A percentile compares a stretch with the other conserved stretches of the same genome.
Conservation (phyloP, 140 eudicot genomes). For the Oenanthe javanica region DNA sequence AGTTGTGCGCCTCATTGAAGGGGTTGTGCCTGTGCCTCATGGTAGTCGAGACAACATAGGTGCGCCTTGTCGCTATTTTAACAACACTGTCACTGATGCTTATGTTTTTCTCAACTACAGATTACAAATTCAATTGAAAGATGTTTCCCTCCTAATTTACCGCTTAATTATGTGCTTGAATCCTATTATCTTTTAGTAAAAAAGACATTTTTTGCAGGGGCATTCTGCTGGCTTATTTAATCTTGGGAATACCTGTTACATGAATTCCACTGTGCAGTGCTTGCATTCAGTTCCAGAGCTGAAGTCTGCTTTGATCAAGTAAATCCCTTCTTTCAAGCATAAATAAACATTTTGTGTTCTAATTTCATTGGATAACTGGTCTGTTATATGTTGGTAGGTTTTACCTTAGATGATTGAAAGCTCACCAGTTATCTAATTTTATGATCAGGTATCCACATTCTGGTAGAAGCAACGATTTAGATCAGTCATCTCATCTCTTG, state of each 20-base stretch:
- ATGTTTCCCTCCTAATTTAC: background rate
- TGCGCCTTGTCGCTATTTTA: no score
- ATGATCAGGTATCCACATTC: conserved; percentile 69
- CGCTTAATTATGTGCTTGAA: background rate
- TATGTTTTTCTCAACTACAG: no score
- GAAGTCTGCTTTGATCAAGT: conserved; percentile 84
- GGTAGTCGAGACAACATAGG: no score
- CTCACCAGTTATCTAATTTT: background rate
- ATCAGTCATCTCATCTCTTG: conserved; percentile 84
- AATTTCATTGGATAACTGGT: background rate
- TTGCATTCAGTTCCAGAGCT: conserved; percentile 96
- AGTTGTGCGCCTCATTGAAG: no score
- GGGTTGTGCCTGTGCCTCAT: no score
- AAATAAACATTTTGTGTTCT: background rate
- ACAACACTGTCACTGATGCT: background rate
- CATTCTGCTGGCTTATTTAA: conserved; percentile 95
- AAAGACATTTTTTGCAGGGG: conserved; percentile 39
- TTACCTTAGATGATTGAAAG: background rate
- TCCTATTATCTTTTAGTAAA: background rate
- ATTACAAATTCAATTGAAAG: no score
- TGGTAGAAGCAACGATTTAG: conserved; percentile 67
- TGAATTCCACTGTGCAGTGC: conserved; percentile 96
- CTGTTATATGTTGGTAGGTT: background rate
- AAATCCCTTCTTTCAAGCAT: conserved; percentile 17
- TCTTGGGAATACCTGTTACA: conserved; percentile 93